Conservation (phyloP, 106 monocot genomes). For the Platanthera zijinensis region DNA sequence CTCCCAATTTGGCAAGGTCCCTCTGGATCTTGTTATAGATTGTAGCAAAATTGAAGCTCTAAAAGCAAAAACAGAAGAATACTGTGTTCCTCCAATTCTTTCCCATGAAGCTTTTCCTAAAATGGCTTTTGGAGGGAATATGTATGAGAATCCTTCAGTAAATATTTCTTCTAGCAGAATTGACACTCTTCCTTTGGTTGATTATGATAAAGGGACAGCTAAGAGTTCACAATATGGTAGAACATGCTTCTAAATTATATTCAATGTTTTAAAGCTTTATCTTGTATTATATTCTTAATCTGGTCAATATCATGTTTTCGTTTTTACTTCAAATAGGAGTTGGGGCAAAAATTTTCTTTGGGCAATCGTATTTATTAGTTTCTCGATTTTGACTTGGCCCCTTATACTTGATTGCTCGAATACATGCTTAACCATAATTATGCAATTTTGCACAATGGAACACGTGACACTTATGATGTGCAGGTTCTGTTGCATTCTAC, state of each 20-base stretch:
- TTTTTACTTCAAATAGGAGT: background rate
- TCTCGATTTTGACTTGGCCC: background rate
- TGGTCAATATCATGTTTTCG: background rate
- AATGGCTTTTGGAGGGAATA: conserved; percentile 25
- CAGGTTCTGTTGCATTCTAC: background rate
- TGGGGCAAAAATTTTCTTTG: background rate
- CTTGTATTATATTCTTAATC: background rate
- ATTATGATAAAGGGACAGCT: conserved; percentile 1
- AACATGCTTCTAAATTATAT: background rate
- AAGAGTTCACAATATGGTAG: conserved; percentile 16
- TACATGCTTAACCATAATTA: background rate
- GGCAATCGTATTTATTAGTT: background rate
- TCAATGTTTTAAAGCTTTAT: background rate
- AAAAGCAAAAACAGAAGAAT: conserved; percentile 13
- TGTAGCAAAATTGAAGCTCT: conserved; percentile 26
- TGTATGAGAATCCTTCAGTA: conserved; percentile 9
- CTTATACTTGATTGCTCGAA: background rate
- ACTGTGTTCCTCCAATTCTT: conserved; percentile 20
- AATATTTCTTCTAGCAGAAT: conserved; percentile 16
- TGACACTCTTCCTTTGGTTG: background rate
- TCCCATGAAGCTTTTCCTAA: conserved; percentile 48
- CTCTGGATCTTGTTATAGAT: conserved; percentile 45
- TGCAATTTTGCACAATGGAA: background rate
- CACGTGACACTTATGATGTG: background rate
- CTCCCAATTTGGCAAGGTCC: conserved; percentile 42